Conservation (phyloP, 495 filamentous ascomycete species). For the Penicillium bovifimosum region DNA sequence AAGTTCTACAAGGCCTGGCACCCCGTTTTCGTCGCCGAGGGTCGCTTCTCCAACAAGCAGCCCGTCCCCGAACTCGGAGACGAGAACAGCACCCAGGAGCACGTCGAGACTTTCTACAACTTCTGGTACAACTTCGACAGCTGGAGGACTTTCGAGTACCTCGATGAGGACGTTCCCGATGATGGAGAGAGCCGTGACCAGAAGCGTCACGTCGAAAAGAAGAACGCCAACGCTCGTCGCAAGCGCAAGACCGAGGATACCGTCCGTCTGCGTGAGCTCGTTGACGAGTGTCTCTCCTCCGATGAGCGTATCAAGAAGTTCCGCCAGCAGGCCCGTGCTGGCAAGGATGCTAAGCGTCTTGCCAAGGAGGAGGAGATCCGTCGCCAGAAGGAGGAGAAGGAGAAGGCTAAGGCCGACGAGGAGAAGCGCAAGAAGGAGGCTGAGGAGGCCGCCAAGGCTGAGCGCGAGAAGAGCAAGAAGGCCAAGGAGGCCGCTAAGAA, state of each 20-base stretch:
- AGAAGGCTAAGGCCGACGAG: slow-evolving; percentile 70
- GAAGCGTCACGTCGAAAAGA: slow-evolving; percentile 94
- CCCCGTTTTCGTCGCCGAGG: slow-evolving; percentile 81
- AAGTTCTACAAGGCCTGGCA: slow-evolving; percentile 95
- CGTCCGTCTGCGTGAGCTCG: slow-evolving; percentile 75
- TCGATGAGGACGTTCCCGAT: slow-evolving; percentile 96
- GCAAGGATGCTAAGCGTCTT: slow-evolving; percentile 86
- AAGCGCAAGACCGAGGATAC: slow-evolving; percentile 99
- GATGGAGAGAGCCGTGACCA: slow-evolving; percentile 98
- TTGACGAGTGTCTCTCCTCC: slow-evolving; percentile 73
- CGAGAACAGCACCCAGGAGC: slow-evolving; percentile 78
- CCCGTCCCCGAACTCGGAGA: slow-evolving; percentile 81
- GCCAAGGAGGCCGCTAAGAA: slow-evolving; percentile 96
- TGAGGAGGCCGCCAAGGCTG: slow-evolving; percentile 77
- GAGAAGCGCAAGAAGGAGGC: slow-evolving; percentile 71
- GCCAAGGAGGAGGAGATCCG: slow-evolving; percentile 91
- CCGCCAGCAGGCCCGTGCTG: slow-evolving; percentile 80
- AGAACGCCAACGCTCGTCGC: slow-evolving; percentile 94
- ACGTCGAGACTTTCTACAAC: slow-evolving; percentile 95
- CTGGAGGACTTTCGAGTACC: slow-evolving; percentile 96
- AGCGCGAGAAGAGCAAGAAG: slow-evolving; percentile 85
- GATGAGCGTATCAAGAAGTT: slow-evolving; percentile 98
- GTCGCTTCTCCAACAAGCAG: slow-evolving; percentile 82
- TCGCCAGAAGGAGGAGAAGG: slow-evolving; percentile 72
- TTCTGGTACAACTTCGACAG: slow-evolving; percentile 99